A percentile compares a stretch with the other conserved stretches of the same genome.
Conservation (phyloP, 768 basidiomycete species). For the Inosperma sp. region DNA sequence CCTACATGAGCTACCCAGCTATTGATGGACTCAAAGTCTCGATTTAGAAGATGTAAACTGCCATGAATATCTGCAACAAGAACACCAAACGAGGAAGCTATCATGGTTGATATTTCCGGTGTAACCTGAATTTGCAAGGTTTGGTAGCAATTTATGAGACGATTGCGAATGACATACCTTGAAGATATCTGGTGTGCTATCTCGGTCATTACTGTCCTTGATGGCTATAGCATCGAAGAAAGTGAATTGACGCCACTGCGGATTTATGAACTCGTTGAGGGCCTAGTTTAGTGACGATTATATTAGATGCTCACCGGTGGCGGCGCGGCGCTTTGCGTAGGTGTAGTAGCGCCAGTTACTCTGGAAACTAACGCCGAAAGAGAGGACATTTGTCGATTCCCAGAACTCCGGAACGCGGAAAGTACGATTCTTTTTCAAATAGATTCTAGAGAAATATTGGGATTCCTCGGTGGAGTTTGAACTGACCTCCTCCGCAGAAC, state of each 20-base stretch:
- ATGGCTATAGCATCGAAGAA: slow-evolving; percentile 82
- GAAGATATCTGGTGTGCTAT: slow-evolving; percentile 72
- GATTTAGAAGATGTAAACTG: slow-evolving; percentile 69
- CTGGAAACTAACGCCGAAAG: slow-evolving; percentile 1
- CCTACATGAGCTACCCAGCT: slow-evolving; percentile 79
- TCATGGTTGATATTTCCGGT: slow-evolving; percentile 68
- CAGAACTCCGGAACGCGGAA: not conserved
- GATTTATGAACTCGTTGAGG: slow-evolving; percentile 3
- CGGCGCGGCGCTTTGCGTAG: slow-evolving; percentile 24
- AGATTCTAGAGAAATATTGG: too few species aligned
- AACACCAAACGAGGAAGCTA: slow-evolving; percentile 59
- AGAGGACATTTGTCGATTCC: slow-evolving; percentile 1
- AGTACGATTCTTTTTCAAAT: not conserved
- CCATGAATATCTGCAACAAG: slow-evolving; percentile 86
- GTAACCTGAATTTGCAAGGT: slow-evolving; percentile 39
- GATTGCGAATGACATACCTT: slow-evolving; percentile 40
- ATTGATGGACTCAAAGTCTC: slow-evolving; percentile 61
- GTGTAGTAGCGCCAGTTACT: slow-evolving; percentile 8
- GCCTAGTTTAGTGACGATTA: slow-evolving; percentile 1
- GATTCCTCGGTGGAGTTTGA: too few species aligned
- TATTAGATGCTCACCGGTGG: slow-evolving; percentile 29
- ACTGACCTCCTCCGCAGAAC: too few species aligned
- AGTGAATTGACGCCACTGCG: slow-evolving; percentile 81
- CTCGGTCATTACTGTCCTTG: slow-evolving; percentile 74
- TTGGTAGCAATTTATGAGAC: not conserved